These are phyloP conservation scores for Clavispora fructus DNA, from an alignment of 805 yeast species.

Conservation along the genomic window DNA sequence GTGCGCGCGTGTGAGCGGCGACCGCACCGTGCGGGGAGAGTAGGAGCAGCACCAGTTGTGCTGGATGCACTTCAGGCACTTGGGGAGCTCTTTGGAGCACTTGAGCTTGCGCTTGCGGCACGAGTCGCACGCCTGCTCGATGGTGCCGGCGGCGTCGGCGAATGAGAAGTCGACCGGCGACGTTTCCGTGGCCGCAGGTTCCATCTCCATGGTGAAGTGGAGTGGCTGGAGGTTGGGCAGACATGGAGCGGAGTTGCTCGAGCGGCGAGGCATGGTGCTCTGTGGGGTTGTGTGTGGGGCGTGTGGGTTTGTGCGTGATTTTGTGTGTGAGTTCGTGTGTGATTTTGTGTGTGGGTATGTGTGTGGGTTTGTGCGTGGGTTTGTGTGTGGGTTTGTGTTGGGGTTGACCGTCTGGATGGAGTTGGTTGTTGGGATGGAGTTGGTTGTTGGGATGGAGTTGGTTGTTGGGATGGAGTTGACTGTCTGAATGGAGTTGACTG, in stretches of 20 bases:
- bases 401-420: no score
- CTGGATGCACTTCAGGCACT: slow-evolving; percentile 66
- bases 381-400: background rate
- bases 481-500: no score
- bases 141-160: slow-evolving; percentile 9
- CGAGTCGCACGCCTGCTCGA: slow-evolving; percentile 72
- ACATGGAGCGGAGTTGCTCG: no score
- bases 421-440: no score
- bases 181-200: background rate
- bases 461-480: no score
- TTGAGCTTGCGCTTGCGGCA: slow-evolving; percentile 75
- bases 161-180: slow-evolving; percentile 1
- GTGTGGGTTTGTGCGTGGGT: background rate
- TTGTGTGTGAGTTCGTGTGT: background rate
- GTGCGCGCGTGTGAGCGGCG: slow-evolving; percentile 79
- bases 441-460: no score
- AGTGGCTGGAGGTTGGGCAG: no score
- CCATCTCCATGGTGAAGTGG: no score
- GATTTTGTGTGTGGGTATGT: background rate
- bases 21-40: slow-evolving; percentile 71
- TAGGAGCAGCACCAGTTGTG: slow-evolving; percentile 74
- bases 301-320: background rate
- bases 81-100: slow-evolving; percentile 75
- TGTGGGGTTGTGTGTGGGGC: background rate
- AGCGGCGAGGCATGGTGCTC: no score